Base-by-base conservation (phyloP, 2,329 filamentous ascomycete species). In the Lasiodiplodia theobromae region DNA sequence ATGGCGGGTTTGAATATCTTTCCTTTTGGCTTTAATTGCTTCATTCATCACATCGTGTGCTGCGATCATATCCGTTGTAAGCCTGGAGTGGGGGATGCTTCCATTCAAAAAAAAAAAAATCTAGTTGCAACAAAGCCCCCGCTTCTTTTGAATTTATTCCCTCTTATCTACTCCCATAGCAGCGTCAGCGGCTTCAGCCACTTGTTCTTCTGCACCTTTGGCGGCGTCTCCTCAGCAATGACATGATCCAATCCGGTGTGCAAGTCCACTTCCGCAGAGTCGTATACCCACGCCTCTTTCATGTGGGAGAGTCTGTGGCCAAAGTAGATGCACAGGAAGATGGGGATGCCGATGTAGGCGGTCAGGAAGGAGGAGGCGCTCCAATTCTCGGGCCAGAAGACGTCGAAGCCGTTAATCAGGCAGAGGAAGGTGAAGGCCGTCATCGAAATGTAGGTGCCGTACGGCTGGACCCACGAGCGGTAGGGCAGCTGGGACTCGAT, bases 351-450 rank as follows among this genome's bases (percentile, higher is more conserved):
- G n/a, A 90, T 84, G 72, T 91, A 91, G 0, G 87, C 84, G 0
- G 88, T 89, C 71, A 91, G 79, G 73, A 96, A 96, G 73, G 84
- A 83, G 5, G 84, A 82, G 0, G 85, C 86, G 18, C 83, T 86
- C 86, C 89, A 95, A 34, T 89, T 83, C 8, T 83, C 80, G 0
- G 88, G 87, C 76, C 90, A 91, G 76, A 95, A 94, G 16, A 91
- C 86, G 44, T 89, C 86, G 79, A 94, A 95, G 1, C 91, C 92
- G 73, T 93, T 93, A 72, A 92, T 89, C 3, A 94, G 79, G 1
- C 86, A 87, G n/a, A 94, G 82, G 31, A 92, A 79, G 3, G 78
- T 76, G 66, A 93, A 85, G 28, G 88, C 75, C 18, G 86, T 76
- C 1, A 93, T 84, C 11, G 86, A 84, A 66, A 86, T 79, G 74